Conservation (phyloP, 371 early-diverging fungal species). For the Saksenaea oblongispora region DNA sequence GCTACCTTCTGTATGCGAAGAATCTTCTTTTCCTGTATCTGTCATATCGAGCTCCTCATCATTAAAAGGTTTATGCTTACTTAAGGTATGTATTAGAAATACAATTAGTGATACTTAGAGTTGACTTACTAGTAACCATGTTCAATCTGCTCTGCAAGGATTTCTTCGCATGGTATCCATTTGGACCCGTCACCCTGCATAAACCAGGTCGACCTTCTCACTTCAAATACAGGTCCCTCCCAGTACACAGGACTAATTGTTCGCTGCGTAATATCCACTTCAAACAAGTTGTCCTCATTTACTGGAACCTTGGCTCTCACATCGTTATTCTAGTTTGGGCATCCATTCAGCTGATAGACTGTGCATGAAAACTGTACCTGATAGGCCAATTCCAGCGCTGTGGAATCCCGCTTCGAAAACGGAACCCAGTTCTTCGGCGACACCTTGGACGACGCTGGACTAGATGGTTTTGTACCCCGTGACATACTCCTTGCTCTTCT, state of each 20-base stretch:
- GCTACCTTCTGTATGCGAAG: neutral
- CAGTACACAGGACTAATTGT: slow-evolving; percentile 81
- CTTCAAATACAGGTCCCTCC: slow-evolving; percentile 80
- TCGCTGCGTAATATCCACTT: slow-evolving; percentile 72
- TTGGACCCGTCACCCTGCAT: slow-evolving; percentile 61
- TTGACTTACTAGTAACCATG: slow-evolving; percentile 69
- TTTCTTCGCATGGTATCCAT: slow-evolving; percentile 81
- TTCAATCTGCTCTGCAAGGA: slow-evolving; percentile 77
- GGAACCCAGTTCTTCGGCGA: slow-evolving; percentile 56
- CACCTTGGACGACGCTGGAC: slow-evolving; percentile 10
- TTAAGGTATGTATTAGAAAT: neutral
- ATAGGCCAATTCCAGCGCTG: slow-evolving; percentile 59
- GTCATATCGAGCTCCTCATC: slow-evolving; percentile 7
- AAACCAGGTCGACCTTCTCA: slow-evolving; percentile 86
- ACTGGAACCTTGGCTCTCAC: slow-evolving; percentile 47
- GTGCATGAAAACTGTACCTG: slow-evolving; percentile 26
- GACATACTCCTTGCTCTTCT: slow-evolving; percentile 12
- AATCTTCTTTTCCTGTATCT: neutral
- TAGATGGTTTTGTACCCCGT: neutral
- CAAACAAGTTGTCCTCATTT: slow-evolving; percentile 79
- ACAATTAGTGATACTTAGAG: neutral
- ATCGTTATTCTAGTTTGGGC: slow-evolving; percentile 27
- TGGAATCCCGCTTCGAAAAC: slow-evolving; percentile 61
- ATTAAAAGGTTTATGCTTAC: slow-evolving; percentile 9
- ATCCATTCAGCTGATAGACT: neutral